Evolutionary conservation across 1,284 basidiomycete genomes (phyloP).

Genomic region (Ustilago tritici): DNA sequence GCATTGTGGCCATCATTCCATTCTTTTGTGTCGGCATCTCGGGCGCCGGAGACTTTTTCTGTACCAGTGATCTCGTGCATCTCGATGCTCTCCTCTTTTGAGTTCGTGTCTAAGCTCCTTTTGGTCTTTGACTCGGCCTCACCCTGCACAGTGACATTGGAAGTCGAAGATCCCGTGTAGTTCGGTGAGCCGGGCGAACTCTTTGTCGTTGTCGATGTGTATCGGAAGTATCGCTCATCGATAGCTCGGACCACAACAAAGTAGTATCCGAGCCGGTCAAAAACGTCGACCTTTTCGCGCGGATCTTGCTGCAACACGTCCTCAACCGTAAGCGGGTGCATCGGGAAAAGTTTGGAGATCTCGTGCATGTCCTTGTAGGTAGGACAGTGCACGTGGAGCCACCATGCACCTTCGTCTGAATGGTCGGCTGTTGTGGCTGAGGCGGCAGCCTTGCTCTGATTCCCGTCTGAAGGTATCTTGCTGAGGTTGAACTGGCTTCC

Average conservation of each 20-base stretch:
- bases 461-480: constrained; percentile 15
- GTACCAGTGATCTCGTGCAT: constrained; percentile 33
- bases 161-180: constrained; percentile 20
- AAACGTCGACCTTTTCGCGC: constrained; percentile 90
- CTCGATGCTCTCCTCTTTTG: constrained; percentile 32
- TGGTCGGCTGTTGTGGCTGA: constrained; percentile 6
- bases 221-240: constrained; percentile 75
- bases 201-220: constrained; percentile 69
- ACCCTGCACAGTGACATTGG: constrained; percentile 28
- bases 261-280: constrained; percentile 90
- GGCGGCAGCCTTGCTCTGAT: constrained; percentile 17
- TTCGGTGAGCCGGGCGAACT: constrained; percentile 35
- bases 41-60: not conserved
- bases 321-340: constrained; percentile 93
- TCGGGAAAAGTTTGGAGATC: constrained; percentile 87
- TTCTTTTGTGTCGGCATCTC: not conserved
- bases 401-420: constrained; percentile 76
- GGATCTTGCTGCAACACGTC: constrained; percentile 95
- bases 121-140: constrained; percentile 24
- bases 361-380: constrained; percentile 89
- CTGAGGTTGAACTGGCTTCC: constrained; percentile 5
- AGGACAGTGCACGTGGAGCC: constrained; percentile 90
- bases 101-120: constrained; percentile 4
- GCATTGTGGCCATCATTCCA: constrained; percentile 16
- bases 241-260: constrained; percentile 90